Evolutionary conservation across 495 filamentous ascomycete genomes (phyloP).

Genomic region (Penicillium herquei): DNA sequence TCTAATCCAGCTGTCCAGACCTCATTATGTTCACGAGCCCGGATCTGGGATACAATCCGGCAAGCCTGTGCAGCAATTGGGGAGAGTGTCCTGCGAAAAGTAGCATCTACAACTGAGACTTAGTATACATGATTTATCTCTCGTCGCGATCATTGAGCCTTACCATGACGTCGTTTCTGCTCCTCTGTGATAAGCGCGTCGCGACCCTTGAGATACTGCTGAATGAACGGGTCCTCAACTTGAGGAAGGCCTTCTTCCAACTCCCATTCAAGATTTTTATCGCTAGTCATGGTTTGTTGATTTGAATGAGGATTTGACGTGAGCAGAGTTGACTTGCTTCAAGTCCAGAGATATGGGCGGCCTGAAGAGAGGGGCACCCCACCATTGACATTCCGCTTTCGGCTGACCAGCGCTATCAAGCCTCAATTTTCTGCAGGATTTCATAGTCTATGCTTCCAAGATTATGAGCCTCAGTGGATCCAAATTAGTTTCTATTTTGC

Average conservation of each 20-base stretch:
- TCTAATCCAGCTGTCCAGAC: slow-evolving; percentile 72
- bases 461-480: too few relatives aligned
- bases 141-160: neutral
- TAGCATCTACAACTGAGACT: slow-evolving; percentile 28
- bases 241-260: slow-evolving; percentile 51
- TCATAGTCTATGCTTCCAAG: too few relatives aligned
- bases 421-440: too few relatives aligned
- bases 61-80: slow-evolving; percentile 72
- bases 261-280: slow-evolving; percentile 41
- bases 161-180: slow-evolving; percentile 78
- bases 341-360: neutral
- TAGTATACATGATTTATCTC: neutral
- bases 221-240: slow-evolving; percentile 69
- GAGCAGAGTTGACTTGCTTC: neutral
- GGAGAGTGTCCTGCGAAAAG: slow-evolving; percentile 60
- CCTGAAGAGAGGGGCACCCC: neutral
- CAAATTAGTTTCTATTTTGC: too few relatives aligned
- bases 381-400: too few relatives aligned
- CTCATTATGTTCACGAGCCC: slow-evolving; percentile 67
- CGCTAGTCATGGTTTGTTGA: neutral
- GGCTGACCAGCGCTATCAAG: too few relatives aligned
- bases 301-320: neutral
- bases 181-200: slow-evolving; percentile 76
- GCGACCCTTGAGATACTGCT: slow-evolving; percentile 75
- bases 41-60: slow-evolving; percentile 73